Percentiles rank a stretch among this genome's conserved stretches.
These are phyloP conservation scores for Fusarium mexicanum DNA, from an alignment of 2,329 filamentous ascomycete genomes.

Conservation along the genomic window DNA sequence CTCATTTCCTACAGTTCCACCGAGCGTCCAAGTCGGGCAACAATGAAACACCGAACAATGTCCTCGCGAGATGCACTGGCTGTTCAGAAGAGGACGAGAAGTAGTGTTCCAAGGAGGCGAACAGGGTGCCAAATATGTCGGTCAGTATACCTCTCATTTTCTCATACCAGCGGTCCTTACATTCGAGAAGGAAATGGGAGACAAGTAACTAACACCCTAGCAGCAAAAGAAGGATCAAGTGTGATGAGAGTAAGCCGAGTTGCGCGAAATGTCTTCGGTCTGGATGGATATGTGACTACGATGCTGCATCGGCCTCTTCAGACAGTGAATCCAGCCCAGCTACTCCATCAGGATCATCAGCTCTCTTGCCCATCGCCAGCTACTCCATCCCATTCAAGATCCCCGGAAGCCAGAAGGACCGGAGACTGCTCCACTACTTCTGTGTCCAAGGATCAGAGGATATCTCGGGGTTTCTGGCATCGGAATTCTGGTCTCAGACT, in stretches of 20 bases:
- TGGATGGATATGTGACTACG: constrained; percentile 6
- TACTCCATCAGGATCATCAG: rapidly evolving
- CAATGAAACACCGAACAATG: background rate
- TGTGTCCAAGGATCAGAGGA: constrained; percentile 5
- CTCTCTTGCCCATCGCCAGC: background rate
- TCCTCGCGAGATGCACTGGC: background rate
- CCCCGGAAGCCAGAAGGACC: constrained; percentile 8
- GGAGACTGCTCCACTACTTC: constrained; percentile 11
- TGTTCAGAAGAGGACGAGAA: background rate
- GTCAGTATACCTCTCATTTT: background rate
- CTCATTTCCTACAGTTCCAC: background rate
- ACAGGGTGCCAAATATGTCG: constrained; percentile 19
- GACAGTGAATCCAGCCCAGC: no score
- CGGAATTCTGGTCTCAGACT: constrained; percentile 3
- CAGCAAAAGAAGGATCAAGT: constrained; percentile 16
- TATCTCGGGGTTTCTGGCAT: constrained; percentile 7
- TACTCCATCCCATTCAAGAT: constrained; percentile 12
- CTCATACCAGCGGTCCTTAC: no score
- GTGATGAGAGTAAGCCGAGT: background rate
- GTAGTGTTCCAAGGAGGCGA: background rate
- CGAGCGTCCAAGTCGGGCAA: background rate
- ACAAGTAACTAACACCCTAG: background rate
- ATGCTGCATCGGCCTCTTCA: no score
- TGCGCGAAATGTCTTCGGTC: constrained; percentile 1
- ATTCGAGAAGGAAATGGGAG: no score